Conservation (phyloP, 106 monocot genomes). For the Narthecium ossifragum region DNA sequence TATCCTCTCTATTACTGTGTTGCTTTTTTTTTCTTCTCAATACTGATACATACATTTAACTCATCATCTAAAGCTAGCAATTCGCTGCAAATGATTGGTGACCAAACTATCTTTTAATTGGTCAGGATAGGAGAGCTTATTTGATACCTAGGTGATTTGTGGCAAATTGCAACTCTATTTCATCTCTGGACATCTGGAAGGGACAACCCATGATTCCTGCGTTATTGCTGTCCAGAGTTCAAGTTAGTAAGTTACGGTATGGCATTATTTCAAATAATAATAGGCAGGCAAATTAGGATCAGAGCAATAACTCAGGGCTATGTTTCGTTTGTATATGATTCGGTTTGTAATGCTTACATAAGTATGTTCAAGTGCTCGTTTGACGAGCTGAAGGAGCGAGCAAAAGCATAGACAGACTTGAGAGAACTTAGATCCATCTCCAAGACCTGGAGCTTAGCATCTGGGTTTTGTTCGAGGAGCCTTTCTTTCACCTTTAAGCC, state of each 20-base stretch:
- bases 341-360: constrained; percentile 54
- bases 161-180: constrained; percentile 86
- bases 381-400: constrained; percentile 46
- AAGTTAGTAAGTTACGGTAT: background rate
- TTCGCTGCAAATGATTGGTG: too few relatives aligned
- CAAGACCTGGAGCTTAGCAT: constrained; percentile 57
- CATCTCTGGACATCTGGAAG: constrained; percentile 61
- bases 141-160: constrained; percentile 76
- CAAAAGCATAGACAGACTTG: constrained; percentile 59
- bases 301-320: background rate
- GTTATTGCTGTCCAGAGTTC: constrained; percentile 48
- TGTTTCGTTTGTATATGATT: too few relatives aligned
- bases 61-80: too few relatives aligned
- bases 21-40: too few relatives aligned
- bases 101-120: too few relatives aligned
- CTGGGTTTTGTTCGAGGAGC: constrained; percentile 48
- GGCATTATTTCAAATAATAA: background rate
- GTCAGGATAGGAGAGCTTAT: too few relatives aligned
- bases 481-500: constrained; percentile 61
- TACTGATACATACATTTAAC: too few relatives aligned
- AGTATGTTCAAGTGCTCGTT: constrained; percentile 69
- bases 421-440: constrained; percentile 89
- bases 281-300: background rate
- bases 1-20: too few relatives aligned
- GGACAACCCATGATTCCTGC: constrained; percentile 81